Evolutionary conservation across 768 basidiomycete species (phyloP).

Genomic region (Lentinula edodes): DNA sequence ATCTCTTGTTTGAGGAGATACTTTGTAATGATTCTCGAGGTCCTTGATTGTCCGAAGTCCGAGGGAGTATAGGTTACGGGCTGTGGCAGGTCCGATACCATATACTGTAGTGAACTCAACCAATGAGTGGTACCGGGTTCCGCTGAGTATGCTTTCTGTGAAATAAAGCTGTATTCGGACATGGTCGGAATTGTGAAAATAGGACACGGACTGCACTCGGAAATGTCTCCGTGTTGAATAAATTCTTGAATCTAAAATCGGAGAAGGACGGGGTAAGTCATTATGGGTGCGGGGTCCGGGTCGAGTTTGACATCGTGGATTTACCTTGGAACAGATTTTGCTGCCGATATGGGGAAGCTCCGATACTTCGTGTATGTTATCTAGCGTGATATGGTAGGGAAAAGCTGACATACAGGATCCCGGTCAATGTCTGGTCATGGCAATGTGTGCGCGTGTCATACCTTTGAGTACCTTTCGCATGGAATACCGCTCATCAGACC

Average conservation of each 20-base stretch:
- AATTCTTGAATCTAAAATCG: slow-evolving; percentile 56
- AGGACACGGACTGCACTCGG: slow-evolving; percentile 48
- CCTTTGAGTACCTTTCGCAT: slow-evolving; percentile 42
- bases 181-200: background rate
- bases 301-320: background rate
- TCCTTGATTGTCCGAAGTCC: slow-evolving; percentile 66
- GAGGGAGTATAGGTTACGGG: slow-evolving; percentile 56
- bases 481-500: background rate
- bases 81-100: slow-evolving; percentile 69
- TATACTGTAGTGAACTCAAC: slow-evolving; percentile 59
- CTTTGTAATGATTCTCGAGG: slow-evolving; percentile 62
- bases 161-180: background rate
- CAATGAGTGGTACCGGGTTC: slow-evolving; percentile 51
- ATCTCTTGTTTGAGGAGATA: slow-evolving; percentile 19
- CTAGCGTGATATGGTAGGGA: slow-evolving; percentile 34
- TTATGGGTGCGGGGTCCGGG: background rate
- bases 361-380: slow-evolving; percentile 32
- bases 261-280: background rate
- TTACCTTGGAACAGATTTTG: slow-evolving; percentile 47
- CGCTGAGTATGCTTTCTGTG: slow-evolving; percentile 41
- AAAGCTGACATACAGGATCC: slow-evolving; percentile 33
- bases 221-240: slow-evolving; percentile 44
- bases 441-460: slow-evolving; percentile 4
- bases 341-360: slow-evolving; percentile 41
- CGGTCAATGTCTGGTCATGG: background rate